Evolutionary conservation across 2,329 filamentous ascomycete species (phyloP).

Genomic region (Hypomyces perniciosus): DNA sequence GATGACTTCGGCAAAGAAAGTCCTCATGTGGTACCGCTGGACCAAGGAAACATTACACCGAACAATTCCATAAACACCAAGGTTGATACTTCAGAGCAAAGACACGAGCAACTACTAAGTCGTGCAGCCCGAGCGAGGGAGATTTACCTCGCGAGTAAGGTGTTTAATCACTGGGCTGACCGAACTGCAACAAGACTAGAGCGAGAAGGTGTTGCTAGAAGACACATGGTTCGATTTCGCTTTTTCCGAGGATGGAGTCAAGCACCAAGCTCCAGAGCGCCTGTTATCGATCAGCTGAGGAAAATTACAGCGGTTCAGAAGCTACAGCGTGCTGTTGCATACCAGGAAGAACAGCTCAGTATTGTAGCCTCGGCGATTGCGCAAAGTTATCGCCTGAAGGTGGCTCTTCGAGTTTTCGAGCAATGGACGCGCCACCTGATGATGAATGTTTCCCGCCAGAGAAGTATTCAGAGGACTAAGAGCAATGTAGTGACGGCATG

Average conservation of each 20-base stretch:
- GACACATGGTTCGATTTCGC: constrained; percentile 60
- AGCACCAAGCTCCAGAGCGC: constrained; percentile 25
- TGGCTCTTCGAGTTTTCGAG: constrained; percentile 17
- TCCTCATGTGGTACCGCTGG: too few relatives aligned
- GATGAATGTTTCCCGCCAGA: constrained; percentile 17
- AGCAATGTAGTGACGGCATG: constrained; percentile 19
- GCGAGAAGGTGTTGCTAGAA: constrained; percentile 60
- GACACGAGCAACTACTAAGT: constrained; percentile 25
- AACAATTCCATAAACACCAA: not conserved
- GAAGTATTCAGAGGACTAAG: constrained; percentile 15
- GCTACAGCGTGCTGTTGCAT: constrained; percentile 25
- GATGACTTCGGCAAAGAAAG: too few relatives aligned
- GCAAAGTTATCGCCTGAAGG: constrained; percentile 17
- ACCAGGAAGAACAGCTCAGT: constrained; percentile 24
- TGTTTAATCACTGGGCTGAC: constrained; percentile 53
- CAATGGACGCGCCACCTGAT: constrained; percentile 25
- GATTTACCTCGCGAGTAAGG: constrained; percentile 48
- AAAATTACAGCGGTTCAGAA: constrained; percentile 27
- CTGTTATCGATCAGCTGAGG: constrained; percentile 25
- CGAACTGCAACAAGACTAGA: constrained; percentile 58
- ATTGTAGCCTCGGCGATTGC: constrained; percentile 20
- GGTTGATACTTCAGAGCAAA: not conserved
- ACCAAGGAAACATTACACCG: not conserved
- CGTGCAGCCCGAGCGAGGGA: constrained; percentile 59
- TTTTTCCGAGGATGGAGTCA: constrained; percentile 33